phyloP scores from a whole-genome alignment of 805 yeast species.

The Candida insectorum region DNA sequence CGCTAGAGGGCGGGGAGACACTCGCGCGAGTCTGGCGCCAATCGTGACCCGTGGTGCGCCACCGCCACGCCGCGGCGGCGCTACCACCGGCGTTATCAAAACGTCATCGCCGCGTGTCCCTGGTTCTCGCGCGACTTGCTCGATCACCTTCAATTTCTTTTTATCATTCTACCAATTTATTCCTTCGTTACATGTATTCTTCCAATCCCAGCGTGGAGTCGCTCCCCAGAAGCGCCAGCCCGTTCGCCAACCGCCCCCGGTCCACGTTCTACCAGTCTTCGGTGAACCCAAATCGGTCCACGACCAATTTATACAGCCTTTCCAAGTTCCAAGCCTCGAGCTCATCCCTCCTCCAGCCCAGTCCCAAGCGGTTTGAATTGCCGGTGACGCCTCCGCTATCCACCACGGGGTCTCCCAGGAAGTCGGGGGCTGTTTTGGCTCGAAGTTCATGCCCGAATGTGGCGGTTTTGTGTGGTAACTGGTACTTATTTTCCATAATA shows the following conservation, averaged over 20 bases:
- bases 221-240: too few species aligned
- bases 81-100: too few species aligned
- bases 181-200: too few species aligned
- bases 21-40: too few species aligned
- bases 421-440: not conserved
- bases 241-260: constrained; percentile 7
- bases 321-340: constrained; percentile 5
- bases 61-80: too few species aligned
- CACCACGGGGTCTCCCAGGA: constrained; percentile 24
- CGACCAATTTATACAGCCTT: constrained; percentile 24
- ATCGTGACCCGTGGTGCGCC: too few species aligned
- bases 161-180: too few species aligned
- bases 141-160: too few species aligned
- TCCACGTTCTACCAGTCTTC: constrained; percentile 7
- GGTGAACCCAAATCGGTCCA: constrained; percentile 35
- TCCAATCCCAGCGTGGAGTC: constrained; percentile 14
- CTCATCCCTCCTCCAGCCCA: constrained; percentile 6
- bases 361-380: constrained; percentile 13
- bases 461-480: constrained; percentile 52
- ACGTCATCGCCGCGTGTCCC: too few species aligned
- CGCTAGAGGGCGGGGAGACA: not conserved
- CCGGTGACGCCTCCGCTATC: constrained; percentile 36
- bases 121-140: too few species aligned
- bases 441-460: constrained; percentile 1
- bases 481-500: constrained; percentile 81